Evolutionary conservation across 164 flowering plant species (phyloP), one percentile per base, ranked within the genome.

Genomic region (Magnolia sinica): DNA sequence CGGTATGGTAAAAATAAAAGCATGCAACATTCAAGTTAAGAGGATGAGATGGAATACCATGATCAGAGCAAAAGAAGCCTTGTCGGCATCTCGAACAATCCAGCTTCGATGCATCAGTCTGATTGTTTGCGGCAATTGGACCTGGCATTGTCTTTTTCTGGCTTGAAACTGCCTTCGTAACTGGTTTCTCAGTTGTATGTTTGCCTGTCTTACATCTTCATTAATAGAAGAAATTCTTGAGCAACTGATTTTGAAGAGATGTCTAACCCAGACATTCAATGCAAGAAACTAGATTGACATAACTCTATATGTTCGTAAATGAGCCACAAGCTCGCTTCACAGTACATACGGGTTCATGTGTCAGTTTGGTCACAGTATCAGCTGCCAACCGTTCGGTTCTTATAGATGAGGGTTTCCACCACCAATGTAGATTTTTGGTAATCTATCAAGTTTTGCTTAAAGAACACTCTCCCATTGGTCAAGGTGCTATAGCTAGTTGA

Each of bases 41-140:
- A 59, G 52, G 51, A 59, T 19, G 59, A 66, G 75, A 71, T 27
- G 63, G 20, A 27, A 65, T 92, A 93, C 99, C 99, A 82, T 96
- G 99, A 75, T 91, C 97, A 11, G 99, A 94, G 85, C 99, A 96
- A 82, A 91, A 96, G 86, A 91, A 93, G 66, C 97, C 98, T 76
- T 96, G 98, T 64, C 80, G 87, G 81, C 99, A 96, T 85, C 99
- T 87, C 65, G 95, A 76, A 80, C 99, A 92, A 74, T 84, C 77
- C 45, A 85, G 86, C 80, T 88, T 94, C 31, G 90, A 73, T 24
- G 88, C 76, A 68, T 88, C 68, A 19, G 58, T 24, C 31, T 68
- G 50, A 82, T 73, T 76, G 50, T 82, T 73, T 52, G 83, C 72
- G 64, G 86, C 64, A 81, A 83, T 74, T 45, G 84, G 82, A 73